Evolutionary conservation across 352 stramenopile genomes (phyloP).

Genomic region (Pythium brachiatum): DNA sequence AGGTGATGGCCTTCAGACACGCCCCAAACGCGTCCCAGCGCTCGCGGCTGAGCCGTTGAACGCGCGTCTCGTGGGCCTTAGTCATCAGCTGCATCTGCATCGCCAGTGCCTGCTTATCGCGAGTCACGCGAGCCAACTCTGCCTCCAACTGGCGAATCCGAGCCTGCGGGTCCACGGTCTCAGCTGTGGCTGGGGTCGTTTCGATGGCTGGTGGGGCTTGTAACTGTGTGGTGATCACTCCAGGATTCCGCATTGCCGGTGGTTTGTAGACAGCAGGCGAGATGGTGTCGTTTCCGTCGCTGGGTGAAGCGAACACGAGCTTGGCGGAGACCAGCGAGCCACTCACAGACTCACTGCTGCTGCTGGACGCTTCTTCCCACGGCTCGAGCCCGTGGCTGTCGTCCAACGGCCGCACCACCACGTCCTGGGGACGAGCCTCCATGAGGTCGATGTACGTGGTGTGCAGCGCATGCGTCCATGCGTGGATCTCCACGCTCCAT

Average conservation of each 20-base stretch:
- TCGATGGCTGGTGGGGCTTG: too few species aligned
- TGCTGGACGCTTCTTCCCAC: conserved; percentile 1
- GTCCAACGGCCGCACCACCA: conserved; percentile 2
- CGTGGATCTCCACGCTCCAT: conserved; percentile 12
- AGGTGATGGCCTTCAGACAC: conserved; percentile 6
- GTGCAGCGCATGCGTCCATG: conserved; percentile 7
- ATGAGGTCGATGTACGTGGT: conserved; percentile 13
- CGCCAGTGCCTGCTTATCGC: conserved; percentile 6
- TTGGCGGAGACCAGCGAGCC: neutral
- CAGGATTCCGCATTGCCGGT: neutral
- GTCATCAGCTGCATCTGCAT: conserved; percentile 9
- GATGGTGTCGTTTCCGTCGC: neutral
- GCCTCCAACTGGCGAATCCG: neutral
- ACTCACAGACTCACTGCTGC: too few species aligned
- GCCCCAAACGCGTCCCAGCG: conserved; percentile 11
- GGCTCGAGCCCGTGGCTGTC: neutral
- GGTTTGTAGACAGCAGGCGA: neutral
- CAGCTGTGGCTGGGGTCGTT: neutral
- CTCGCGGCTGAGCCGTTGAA: neutral
- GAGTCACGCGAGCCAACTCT: neutral
- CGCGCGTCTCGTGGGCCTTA: neutral
- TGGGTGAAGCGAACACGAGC: conserved; percentile 7
- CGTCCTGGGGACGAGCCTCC: conserved; percentile 1
- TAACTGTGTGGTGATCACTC: neutral
- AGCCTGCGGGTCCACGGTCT: neutral